Conservation (phyloP, 352 stramenopile species). For the Pythium periplocum region DNA sequence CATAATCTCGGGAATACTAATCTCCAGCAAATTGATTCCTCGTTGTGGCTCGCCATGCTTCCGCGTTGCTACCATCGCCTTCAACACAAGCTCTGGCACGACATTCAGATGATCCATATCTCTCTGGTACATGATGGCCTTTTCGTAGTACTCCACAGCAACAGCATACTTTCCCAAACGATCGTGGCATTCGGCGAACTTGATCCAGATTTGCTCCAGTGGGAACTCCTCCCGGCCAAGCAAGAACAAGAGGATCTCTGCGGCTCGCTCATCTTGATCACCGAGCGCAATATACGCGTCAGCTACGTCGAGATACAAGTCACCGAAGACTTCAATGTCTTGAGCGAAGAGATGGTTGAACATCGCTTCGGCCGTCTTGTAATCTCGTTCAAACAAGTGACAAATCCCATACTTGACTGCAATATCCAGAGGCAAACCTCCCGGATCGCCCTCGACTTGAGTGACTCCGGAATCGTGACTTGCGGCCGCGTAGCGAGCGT, state of each 20-base stretch:
- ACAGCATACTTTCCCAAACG: conserved; percentile 54
- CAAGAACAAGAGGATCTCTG: conserved; percentile 62
- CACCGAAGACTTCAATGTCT: conserved; percentile 79
- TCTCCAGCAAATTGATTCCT: conserved; percentile 51
- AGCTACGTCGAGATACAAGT: conserved; percentile 80
- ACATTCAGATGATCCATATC: conserved; percentile 41
- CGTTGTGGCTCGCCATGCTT: conserved; percentile 42
- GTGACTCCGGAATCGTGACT: conserved; percentile 36
- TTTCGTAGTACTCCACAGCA: conserved; percentile 78
- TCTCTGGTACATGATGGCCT: conserved; percentile 50
- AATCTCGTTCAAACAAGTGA: conserved; percentile 72
- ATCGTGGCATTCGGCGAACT: conserved; percentile 72
- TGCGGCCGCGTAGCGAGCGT: conserved; percentile 52
- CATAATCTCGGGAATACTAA: conserved; percentile 61
- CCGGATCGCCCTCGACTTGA: conserved; percentile 59
- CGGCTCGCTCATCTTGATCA: conserved; percentile 58
- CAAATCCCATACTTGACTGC: conserved; percentile 86
- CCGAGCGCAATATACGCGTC: conserved; percentile 74
- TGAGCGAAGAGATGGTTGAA: conserved; percentile 81
- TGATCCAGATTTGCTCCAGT: conserved; percentile 78
- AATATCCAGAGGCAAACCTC: conserved; percentile 76
- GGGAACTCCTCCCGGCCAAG: conserved; percentile 63
- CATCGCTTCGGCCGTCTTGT: conserved; percentile 69
- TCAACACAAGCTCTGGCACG: conserved; percentile 57
- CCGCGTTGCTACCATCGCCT: conserved; percentile 59